Percentiles rank a stretch among this genome's conserved stretches.
These are phyloP conservation scores for Canna indica DNA, from an alignment of 176 grass and related monocot genomes.

Conservation along the genomic window DNA sequence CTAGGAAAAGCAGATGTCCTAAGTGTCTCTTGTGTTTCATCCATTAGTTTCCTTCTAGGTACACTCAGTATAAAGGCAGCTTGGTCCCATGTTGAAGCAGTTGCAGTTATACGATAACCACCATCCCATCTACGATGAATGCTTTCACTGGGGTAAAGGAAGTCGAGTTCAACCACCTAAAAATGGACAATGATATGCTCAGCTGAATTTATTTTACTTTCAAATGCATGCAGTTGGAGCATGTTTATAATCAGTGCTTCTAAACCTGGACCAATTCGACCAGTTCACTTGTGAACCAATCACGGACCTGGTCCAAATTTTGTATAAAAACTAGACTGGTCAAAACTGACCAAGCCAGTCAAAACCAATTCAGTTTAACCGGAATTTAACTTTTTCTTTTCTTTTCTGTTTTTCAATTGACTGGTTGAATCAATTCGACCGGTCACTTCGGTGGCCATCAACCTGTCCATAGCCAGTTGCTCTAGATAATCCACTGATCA, in stretches of 20 bases:
- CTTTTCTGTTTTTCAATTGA: no score
- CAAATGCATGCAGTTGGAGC: neutral
- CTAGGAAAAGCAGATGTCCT: conserved; percentile 92
- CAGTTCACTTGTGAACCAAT: no score
- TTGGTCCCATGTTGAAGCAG: conserved; percentile 88
- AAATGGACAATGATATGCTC: conserved; percentile 4
- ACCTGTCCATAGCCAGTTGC: no score
- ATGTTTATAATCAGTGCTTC: neutral
- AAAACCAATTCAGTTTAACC: no score
- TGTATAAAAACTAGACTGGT: no score
- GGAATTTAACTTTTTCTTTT: no score
- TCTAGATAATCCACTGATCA: neutral
- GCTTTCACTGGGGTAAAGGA: conserved; percentile 92
- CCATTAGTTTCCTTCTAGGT: conserved; percentile 57
- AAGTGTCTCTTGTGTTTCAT: conserved; percentile 95
- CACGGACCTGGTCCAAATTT: no score
- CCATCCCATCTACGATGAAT: conserved; percentile 89
- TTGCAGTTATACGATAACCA: conserved; percentile 85
- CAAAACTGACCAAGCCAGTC: no score
- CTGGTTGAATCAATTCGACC: no score
- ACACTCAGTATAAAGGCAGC: conserved; percentile 81
- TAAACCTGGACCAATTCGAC: no score
- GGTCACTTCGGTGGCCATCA: no score
- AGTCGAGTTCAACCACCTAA: conserved; percentile 96
- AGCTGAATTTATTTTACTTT: neutral